Base-by-base conservation (phyloP, 1,284 basidiomycete species). In the Abortiporus biennis region DNA sequence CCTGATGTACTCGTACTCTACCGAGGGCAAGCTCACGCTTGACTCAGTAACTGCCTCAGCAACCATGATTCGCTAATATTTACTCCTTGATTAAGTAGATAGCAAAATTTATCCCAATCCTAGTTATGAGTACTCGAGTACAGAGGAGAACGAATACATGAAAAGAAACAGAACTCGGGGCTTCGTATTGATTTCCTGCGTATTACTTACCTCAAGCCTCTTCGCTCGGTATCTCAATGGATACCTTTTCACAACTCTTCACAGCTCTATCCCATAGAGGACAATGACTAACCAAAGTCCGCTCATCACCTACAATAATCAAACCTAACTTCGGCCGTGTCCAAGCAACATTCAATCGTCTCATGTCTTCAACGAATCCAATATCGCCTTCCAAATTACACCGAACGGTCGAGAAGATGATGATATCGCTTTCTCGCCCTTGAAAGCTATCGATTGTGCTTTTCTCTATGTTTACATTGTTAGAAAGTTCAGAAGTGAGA, bases 401-500 rank as follows among this genome's bases (percentile, higher is more conserved):
- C 8, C 85, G 70, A 12, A 88, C 84, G 2, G 80, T 78, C 0
- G 80, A 78, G 52, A 87, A 82, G 33, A 90, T 68, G 45, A 88
- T 72, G 23, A 85, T 68, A 40, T 82, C 79, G 53, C 78, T 80
- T 56, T 89, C 85, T 29, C 84, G 67, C 2, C 86, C 85, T 55
- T 89, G 85, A 56, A 86, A 89, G 0, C 80, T 78, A 50, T 86
- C 83, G 45, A 86, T 74, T 0, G 82, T 86, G 41, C 72, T 76
- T 8, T 9, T 29, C 34, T 69, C 70, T 6, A 48, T 46, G 1
- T 38, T 49, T 15, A 69, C 62, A 40, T 72, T 59, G 13, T 61
- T 55, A 2, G 64, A 55, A 0, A 72, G 66, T 0, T 76, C 58
- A 1, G 56, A 58, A 19, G 64, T 55, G 3, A 82, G 60, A 1